Conservation (phyloP, 352 stramenopile species). For the Pythium dissimile region DNA sequence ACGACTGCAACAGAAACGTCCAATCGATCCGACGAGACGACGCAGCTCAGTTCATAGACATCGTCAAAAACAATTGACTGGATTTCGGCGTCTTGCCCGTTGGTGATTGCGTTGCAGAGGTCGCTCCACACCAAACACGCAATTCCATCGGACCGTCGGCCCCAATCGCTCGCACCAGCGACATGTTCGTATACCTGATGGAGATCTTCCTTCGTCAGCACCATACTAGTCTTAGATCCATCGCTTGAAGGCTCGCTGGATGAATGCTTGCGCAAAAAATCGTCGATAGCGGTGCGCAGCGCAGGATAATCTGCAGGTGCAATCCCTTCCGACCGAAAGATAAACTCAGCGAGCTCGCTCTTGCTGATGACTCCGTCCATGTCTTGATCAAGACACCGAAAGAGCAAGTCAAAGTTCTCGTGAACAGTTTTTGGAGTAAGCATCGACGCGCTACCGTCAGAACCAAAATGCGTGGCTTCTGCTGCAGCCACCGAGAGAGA, state of each 20-base stretch:
- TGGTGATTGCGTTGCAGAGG: background rate
- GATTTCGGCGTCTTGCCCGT: too few species aligned
- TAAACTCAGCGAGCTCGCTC: constrained; percentile 28
- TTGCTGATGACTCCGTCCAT: constrained; percentile 30
- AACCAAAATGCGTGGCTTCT: too few species aligned
- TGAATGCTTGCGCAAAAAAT: background rate
- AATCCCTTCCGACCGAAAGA: too few species aligned
- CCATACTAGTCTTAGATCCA: too few species aligned
- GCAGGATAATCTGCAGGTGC: background rate
- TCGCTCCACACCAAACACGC: background rate
- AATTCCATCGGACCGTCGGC: too few species aligned
- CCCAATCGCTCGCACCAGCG: background rate
- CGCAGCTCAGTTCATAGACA: background rate
- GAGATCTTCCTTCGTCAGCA: constrained; percentile 38
- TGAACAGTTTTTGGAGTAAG: constrained; percentile 3
- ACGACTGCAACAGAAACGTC: background rate
- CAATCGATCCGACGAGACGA: constrained; percentile 1
- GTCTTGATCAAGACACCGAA: constrained; percentile 44
- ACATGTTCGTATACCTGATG: constrained; percentile 33
- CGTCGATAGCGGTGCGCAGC: background rate
- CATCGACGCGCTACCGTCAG: too few species aligned
- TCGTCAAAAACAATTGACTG: too few species aligned
- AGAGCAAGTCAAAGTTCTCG: constrained; percentile 36
- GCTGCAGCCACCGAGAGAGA: background rate
- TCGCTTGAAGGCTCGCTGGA: too few species aligned